Conservation (phyloP, 2,329 filamentous ascomycete genomes). For the Arthrobotrys conoides region DNA sequence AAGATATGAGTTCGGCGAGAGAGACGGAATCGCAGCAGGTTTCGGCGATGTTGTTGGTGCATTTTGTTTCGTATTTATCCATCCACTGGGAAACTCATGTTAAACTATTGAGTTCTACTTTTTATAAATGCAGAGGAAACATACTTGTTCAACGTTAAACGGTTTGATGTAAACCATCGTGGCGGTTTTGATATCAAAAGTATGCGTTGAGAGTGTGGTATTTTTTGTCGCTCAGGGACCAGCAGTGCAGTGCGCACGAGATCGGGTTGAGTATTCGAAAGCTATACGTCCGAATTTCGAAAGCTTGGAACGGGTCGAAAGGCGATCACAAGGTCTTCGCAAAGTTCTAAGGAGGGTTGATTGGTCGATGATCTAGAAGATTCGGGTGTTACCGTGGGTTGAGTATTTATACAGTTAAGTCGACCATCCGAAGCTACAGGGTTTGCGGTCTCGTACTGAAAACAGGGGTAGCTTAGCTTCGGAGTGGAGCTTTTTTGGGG, state of each 20-base stretch:
- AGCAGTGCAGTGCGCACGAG: too few relatives aligned
- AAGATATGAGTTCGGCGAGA: slow-evolving; percentile 75
- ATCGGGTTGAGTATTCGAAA: too few relatives aligned
- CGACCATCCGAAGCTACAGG: not conserved
- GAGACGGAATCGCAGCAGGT: slow-evolving; percentile 84
- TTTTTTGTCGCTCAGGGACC: slow-evolving; percentile 7
- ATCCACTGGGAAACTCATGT: slow-evolving; percentile 71
- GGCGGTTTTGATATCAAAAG: slow-evolving; percentile 10
- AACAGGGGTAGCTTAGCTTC: slow-evolving; percentile 31
- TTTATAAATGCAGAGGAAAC: slow-evolving; percentile 42
- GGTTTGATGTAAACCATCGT: slow-evolving; percentile 74
- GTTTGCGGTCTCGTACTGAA: slow-evolving; percentile 1
- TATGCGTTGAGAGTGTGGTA: slow-evolving; percentile 52
- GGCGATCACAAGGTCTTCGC: not conserved
- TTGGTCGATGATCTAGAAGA: slow-evolving; percentile 1
- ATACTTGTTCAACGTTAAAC: slow-evolving; percentile 80
- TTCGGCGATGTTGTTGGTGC: slow-evolving; percentile 80
- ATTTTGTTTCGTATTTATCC: slow-evolving; percentile 74
- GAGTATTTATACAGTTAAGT: slow-evolving; percentile 20
- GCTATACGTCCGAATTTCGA: not conserved
- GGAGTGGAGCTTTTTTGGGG: slow-evolving; percentile 1
- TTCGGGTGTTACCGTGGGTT: slow-evolving; percentile 9
- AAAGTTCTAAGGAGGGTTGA: not conserved
- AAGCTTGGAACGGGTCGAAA: not conserved
- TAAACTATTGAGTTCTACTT: not conserved